A percentile compares a stretch with the other conserved stretches of the same genome.
Evolutionary conservation across 805 yeast species (phyloP).

Genomic region (Peterozyma xylosa): DNA sequence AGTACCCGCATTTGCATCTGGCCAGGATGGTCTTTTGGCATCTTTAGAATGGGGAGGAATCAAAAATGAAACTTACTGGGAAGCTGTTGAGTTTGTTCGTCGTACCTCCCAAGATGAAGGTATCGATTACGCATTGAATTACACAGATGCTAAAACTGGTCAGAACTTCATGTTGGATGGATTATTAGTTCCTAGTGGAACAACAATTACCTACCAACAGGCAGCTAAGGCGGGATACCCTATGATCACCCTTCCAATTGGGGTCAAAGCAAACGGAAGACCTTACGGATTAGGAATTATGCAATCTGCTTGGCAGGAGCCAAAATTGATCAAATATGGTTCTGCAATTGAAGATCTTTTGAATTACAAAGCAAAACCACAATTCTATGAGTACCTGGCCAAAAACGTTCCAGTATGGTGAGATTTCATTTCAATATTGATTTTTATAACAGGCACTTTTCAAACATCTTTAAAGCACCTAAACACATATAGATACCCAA

Average conservation of each 20-base stretch:
- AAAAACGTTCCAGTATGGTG: no score
- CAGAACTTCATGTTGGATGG: conserved; percentile 19
- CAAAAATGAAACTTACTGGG: conserved; percentile 20
- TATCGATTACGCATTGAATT: conserved; percentile 21
- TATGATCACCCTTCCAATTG: conserved; percentile 19
- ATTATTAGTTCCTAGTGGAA: conserved; percentile 16
- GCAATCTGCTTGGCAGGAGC: conserved; percentile 22
- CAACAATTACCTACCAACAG: conserved; percentile 19
- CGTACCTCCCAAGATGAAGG: conserved; percentile 23
- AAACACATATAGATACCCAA: no score
- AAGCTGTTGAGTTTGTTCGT: conserved; percentile 20
- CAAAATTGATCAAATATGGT: conserved; percentile 19
- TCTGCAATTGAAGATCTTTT: conserved; percentile 21
- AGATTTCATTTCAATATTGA: no score
- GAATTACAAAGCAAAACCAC: no score
- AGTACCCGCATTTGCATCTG: conserved; percentile 20
- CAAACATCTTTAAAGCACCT: no score
- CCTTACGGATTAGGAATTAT: conserved; percentile 21
- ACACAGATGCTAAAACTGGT: conserved; percentile 17
- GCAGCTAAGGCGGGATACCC: conserved; percentile 24
- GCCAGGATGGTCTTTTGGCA: conserved; percentile 20
- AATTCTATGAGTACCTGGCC: no score
- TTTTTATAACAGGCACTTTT: no score
- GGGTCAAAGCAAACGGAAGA: conserved; percentile 14
- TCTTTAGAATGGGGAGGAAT: conserved; percentile 19